Percentiles rank a stretch among this genome's conserved stretches.
Evolutionary conservation across 257 asterid genomes (phyloP).

Genomic region (Solanum tacnaense): DNA sequence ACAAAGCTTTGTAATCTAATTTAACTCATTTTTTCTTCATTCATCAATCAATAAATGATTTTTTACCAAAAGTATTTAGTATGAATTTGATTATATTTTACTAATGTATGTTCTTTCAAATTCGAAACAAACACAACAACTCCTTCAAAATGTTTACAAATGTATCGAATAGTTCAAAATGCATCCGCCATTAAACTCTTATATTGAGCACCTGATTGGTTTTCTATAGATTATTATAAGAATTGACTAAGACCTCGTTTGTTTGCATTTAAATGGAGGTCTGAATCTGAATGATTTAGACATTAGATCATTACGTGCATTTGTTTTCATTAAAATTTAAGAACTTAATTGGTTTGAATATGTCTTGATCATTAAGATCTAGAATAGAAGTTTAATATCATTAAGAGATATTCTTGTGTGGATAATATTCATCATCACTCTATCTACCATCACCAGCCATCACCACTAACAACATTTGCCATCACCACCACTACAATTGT

Average conservation of each 20-base stretch:
- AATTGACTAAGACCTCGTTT: too few relatives aligned
- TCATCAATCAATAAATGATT: neutral
- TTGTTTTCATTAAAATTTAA: too few relatives aligned
- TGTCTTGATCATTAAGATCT: too few relatives aligned
- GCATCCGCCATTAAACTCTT: neutral
- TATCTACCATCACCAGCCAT: neutral
- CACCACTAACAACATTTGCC: neutral
- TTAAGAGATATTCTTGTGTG: too few relatives aligned
- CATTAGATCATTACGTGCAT: too few relatives aligned
- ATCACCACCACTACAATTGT: neutral
- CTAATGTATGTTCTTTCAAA: neutral
- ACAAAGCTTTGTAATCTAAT: neutral
- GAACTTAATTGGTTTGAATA: too few relatives aligned
- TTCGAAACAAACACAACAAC: neutral
- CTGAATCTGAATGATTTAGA: too few relatives aligned
- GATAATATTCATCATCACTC: too few relatives aligned
- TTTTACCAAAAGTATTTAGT: neutral
- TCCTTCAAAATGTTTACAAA: neutral
- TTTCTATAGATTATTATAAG: neutral
- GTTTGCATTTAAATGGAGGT: too few relatives aligned
- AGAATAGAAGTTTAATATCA: too few relatives aligned
- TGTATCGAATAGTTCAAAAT: too few relatives aligned
- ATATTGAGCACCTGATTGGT: neutral
- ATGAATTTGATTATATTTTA: neutral
- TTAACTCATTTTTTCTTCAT: neutral